Percentiles rank a stretch among this genome's conserved stretches.
Conservation (phyloP, 805 yeast genomes). For the Candida parachauliodes region DNA sequence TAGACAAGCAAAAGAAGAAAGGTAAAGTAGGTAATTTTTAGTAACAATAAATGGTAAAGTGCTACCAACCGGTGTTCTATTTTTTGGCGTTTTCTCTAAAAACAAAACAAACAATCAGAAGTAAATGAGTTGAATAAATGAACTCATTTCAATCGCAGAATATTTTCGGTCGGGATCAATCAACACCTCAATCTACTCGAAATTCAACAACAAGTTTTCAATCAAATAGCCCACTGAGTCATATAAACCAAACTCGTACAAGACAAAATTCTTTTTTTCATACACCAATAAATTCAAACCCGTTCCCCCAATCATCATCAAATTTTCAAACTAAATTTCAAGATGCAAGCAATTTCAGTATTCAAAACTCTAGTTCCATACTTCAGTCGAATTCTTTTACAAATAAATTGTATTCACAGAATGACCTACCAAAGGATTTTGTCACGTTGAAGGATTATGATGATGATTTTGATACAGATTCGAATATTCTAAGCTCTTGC, state of each 20-base stretch:
- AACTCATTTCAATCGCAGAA: constrained; percentile 1
- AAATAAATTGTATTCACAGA: not conserved
- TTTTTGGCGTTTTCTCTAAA: constrained; percentile 1
- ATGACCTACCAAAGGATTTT: constrained; percentile 4
- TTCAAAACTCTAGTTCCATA: too few relatives aligned
- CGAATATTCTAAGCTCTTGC: constrained; percentile 2
- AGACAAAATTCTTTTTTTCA: constrained; percentile 3
- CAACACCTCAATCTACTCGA: constrained; percentile 2
- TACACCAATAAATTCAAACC: not conserved
- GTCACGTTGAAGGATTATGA: constrained; percentile 3
- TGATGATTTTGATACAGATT: not conserved
- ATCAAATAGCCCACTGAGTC: not conserved
- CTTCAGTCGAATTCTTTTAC: not conserved
- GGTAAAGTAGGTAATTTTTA: constrained; percentile 30
- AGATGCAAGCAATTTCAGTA: too few relatives aligned
- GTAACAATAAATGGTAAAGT: not conserved
- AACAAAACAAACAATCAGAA: constrained; percentile 5
- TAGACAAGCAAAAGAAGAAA: constrained; percentile 86
- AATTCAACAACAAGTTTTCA: not conserved
- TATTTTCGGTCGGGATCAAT: not conserved
- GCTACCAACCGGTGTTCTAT: constrained; percentile 2
- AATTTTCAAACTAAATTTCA: not conserved
- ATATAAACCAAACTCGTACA: not conserved
- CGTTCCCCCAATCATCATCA: not conserved
- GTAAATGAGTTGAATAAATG: not conserved